These are phyloP conservation scores for Phytophthora kernoviae DNA, from an alignment of 352 stramenopile species.

Conservation along the genomic window DNA sequence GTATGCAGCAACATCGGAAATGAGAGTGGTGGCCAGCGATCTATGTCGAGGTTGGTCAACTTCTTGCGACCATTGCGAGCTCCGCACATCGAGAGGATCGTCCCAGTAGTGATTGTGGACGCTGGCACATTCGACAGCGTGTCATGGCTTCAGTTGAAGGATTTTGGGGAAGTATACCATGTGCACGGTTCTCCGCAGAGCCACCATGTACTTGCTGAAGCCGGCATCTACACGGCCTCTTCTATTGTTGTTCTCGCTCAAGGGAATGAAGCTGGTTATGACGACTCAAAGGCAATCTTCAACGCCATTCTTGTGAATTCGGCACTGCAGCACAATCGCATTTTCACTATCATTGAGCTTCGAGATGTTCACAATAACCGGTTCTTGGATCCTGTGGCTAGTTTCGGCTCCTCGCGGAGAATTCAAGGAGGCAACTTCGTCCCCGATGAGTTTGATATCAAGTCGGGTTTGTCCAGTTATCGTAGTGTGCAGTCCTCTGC, in stretches of 20 bases:
- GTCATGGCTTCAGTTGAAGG: conserved; percentile 67
- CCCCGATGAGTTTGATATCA: conserved; percentile 27
- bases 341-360: conserved; percentile 89
- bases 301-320: conserved; percentile 85
- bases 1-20: conserved; percentile 81
- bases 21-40: conserved; percentile 61
- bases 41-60: conserved; percentile 69
- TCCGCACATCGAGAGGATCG: conserved; percentile 64
- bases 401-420: conserved; percentile 42
- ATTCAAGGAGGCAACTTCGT: conserved; percentile 24
- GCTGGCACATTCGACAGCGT: conserved; percentile 64
- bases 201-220: conserved; percentile 68
- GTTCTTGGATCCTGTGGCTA: conserved; percentile 78
- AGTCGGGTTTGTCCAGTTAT: conserved; percentile 28
- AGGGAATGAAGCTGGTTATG: conserved; percentile 69
- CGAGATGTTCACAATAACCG: conserved; percentile 86
- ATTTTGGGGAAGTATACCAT: conserved; percentile 83
- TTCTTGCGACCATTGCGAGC: conserved; percentile 79
- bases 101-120: conserved; percentile 82
- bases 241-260: conserved; percentile 84
- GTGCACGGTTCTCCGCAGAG: conserved; percentile 77
- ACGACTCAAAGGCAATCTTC: conserved; percentile 88
- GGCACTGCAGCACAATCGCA: conserved; percentile 61
- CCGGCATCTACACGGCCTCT: conserved; percentile 82
- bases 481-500: conserved; percentile 17